Evolutionary conservation across 2,329 filamentous ascomycete genomes (phyloP).

Genomic region (Venturia nashicola): DNA sequence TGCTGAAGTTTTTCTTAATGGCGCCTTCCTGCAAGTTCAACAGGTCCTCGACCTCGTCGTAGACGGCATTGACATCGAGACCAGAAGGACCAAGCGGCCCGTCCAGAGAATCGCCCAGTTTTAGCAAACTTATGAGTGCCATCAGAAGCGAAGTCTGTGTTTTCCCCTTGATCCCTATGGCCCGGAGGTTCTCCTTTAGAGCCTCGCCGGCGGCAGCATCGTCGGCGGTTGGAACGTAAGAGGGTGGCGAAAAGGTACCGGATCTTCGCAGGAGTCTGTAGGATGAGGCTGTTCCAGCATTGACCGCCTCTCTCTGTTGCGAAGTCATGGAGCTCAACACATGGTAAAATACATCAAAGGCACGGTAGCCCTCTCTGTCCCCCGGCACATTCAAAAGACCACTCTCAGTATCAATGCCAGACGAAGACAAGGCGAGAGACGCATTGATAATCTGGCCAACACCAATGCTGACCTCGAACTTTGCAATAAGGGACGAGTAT

Average conservation of each 20-base stretch:
- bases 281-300: slow-evolving; percentile 61
- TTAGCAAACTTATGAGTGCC: slow-evolving; percentile 72
- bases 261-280: slow-evolving; percentile 75
- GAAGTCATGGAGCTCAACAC: slow-evolving; percentile 82
- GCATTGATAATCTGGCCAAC: slow-evolving; percentile 67
- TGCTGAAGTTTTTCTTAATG: slow-evolving; percentile 65
- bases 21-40: slow-evolving; percentile 83
- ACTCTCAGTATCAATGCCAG: slow-evolving; percentile 71
- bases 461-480: slow-evolving; percentile 63
- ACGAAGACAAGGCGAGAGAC: slow-evolving; percentile 66
- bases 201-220: slow-evolving; percentile 90
- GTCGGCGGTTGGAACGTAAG: slow-evolving; percentile 83
- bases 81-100: slow-evolving; percentile 59
- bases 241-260: slow-evolving; percentile 72
- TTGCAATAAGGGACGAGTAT: slow-evolving; percentile 69
- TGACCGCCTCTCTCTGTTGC: slow-evolving; percentile 78
- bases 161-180: slow-evolving; percentile 86
- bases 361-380: slow-evolving; percentile 63
- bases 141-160: slow-evolving; percentile 74
- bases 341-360: slow-evolving; percentile 95
- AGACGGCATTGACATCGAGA: slow-evolving; percentile 72
- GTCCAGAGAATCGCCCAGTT: slow-evolving; percentile 81
- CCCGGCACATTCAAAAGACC: slow-evolving; percentile 72
- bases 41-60: slow-evolving; percentile 78
- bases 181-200: slow-evolving; percentile 73